Percentiles rank a stretch among this genome's conserved stretches.
Evolutionary conservation across 2,329 filamentous ascomycete genomes (phyloP).

Genomic region (Fusarium mundagurra): DNA sequence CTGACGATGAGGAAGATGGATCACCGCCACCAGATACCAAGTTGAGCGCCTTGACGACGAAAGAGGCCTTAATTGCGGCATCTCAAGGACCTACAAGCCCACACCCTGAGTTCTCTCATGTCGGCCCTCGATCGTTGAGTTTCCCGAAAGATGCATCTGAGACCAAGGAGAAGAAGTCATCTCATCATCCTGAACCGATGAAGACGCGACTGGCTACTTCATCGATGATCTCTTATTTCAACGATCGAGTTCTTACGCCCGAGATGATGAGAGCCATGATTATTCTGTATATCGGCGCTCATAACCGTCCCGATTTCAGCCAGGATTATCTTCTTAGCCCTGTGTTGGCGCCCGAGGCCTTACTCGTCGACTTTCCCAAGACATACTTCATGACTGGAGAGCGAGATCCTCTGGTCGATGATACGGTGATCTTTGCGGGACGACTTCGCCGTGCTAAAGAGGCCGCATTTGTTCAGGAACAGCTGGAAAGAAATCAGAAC

Average conservation of each 20-base stretch:
- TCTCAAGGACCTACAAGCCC: slow-evolving; percentile 44
- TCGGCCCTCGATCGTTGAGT: slow-evolving; percentile 51
- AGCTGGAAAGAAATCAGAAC: slow-evolving; percentile 20
- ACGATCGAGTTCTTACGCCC: slow-evolving; percentile 91
- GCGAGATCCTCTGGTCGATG: slow-evolving; percentile 93
- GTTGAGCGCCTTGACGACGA: neutral
- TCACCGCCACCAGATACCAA: slow-evolving; percentile 25
- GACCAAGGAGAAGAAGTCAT: slow-evolving; percentile 46
- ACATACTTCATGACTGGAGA: slow-evolving; percentile 95
- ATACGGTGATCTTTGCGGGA: slow-evolving; percentile 95
- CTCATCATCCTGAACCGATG: slow-evolving; percentile 67
- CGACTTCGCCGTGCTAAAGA: slow-evolving; percentile 83
- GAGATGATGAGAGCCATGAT: slow-evolving; percentile 99
- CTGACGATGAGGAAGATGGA: slow-evolving; percentile 74
- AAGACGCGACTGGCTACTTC: slow-evolving; percentile 91
- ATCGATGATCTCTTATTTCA: slow-evolving; percentile 98
- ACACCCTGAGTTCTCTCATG: slow-evolving; percentile 63
- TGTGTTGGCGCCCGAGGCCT: slow-evolving; percentile 83
- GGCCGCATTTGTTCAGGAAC: slow-evolving; percentile 47
- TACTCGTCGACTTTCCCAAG: slow-evolving; percentile 90
- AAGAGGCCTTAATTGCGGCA: slow-evolving; percentile 12
- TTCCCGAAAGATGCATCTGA: slow-evolving; percentile 24
- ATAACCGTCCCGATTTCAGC: slow-evolving; percentile 91
- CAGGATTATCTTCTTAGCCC: slow-evolving; percentile 92
- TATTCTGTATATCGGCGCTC: slow-evolving; percentile 93